phyloP scores from a whole-genome alignment of 2,329 filamentous ascomycete genomes.

The Coniochaeta sp. region DNA sequence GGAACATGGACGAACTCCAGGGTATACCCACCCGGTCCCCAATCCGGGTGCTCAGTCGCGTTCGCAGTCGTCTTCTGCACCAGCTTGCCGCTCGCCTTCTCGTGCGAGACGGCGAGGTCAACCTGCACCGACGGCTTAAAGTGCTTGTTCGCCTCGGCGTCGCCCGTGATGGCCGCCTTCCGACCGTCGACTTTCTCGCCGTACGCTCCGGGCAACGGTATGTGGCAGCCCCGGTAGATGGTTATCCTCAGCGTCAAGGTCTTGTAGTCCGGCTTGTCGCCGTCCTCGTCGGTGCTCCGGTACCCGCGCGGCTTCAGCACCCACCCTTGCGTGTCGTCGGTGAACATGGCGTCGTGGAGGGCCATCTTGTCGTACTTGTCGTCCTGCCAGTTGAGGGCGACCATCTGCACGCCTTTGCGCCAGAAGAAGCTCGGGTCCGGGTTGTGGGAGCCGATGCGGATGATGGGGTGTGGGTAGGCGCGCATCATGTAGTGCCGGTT shows the following conservation, averaged over 20 bases:
- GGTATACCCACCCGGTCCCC: slow-evolving; percentile 42
- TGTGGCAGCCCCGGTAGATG: slow-evolving; percentile 68
- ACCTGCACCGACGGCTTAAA: slow-evolving; percentile 72
- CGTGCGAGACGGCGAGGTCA: slow-evolving; percentile 61
- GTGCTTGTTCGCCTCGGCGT: slow-evolving; percentile 37
- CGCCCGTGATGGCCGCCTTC: slow-evolving; percentile 26
- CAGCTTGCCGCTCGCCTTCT: slow-evolving; percentile 33
- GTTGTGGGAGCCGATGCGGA: slow-evolving; percentile 79
- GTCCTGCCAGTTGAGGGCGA: slow-evolving; percentile 94
- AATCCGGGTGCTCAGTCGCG: slow-evolving; percentile 58
- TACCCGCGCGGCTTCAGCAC: slow-evolving; percentile 76
- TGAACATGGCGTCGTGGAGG: slow-evolving; percentile 97
- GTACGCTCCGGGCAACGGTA: slow-evolving; percentile 49
- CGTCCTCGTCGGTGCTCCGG: slow-evolving; percentile 39
- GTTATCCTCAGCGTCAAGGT: slow-evolving; percentile 64
- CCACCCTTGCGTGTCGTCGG: slow-evolving; percentile 74
- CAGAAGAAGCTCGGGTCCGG: slow-evolving; percentile 88
- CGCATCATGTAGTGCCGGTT: slow-evolving; percentile 86
- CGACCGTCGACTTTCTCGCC: slow-evolving; percentile 15
- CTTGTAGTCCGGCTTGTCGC: slow-evolving; percentile 35
- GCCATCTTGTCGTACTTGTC: slow-evolving; percentile 84
- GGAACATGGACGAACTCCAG: slow-evolving; percentile 52
- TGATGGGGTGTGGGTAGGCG: slow-evolving; percentile 72
- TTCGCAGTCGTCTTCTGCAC: slow-evolving; percentile 50
- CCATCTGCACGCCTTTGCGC: slow-evolving; percentile 95